Evolutionary conservation across 192 early-diverging fungal genomes (phyloP).

Genomic region (Mortierella antarctica): DNA sequence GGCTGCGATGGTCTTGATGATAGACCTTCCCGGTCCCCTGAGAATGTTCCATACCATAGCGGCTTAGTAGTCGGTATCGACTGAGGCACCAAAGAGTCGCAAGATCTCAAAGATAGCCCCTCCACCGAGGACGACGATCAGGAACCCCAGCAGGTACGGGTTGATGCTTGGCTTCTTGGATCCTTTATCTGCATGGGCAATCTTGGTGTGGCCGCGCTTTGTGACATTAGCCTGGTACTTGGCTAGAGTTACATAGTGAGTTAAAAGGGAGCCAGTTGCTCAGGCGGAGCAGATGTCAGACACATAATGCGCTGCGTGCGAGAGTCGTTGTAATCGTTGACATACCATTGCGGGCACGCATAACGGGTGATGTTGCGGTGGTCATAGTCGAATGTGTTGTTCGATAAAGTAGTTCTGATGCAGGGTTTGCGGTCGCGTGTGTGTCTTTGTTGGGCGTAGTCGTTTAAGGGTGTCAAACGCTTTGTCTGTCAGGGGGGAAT

Average conservation of each 20-base stretch:
- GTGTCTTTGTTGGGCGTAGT: too few species aligned
- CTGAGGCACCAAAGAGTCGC: slow-evolving; percentile 24
- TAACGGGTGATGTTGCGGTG: slow-evolving; percentile 29
- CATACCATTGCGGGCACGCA: slow-evolving; percentile 47
- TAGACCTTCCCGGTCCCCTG: background rate
- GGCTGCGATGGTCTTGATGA: too few species aligned
- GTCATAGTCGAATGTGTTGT: slow-evolving; percentile 19
- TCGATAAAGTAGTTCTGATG: background rate
- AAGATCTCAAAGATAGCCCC: slow-evolving; percentile 44
- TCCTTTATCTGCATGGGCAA: background rate
- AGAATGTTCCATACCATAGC: background rate
- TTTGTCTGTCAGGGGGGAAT: background rate
- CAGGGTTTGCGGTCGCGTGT: background rate
- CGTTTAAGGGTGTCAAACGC: background rate
- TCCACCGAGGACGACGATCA: slow-evolving; percentile 27
- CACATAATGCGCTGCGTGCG: too few species aligned
- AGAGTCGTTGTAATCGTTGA: background rate
- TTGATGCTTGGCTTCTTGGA: slow-evolving; percentile 15
- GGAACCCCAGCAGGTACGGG: slow-evolving; percentile 26
- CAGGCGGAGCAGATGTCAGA: too few species aligned
- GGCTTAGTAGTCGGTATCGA: background rate
- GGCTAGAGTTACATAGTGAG: slow-evolving; percentile 3
- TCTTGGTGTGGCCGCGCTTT: slow-evolving; percentile 34
- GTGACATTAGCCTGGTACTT: slow-evolving; percentile 50
- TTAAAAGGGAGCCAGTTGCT: too few species aligned